Percentiles rank a stretch among this genome's conserved stretches.
Evolutionary conservation across 139 green algal species (phyloP).

Genomic region (Dunaliella sp.): DNA sequence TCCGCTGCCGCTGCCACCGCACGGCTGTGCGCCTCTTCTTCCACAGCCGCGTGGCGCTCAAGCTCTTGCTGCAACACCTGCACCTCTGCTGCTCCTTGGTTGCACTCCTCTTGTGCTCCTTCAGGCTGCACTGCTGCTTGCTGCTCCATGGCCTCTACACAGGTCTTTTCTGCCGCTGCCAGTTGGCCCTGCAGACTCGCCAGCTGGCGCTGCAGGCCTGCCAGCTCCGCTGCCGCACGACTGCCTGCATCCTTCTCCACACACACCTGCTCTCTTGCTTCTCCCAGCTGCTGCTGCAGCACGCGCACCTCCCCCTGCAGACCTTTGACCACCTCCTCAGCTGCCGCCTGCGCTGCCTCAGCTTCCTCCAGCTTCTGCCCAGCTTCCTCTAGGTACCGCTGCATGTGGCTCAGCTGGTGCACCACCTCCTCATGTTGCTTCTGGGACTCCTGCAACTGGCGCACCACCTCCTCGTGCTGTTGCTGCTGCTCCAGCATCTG

Average conservation of each 20-base stretch:
- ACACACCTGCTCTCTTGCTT: conserved; percentile 40
- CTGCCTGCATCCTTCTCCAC: neutral
- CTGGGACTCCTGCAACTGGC: conserved; percentile 3
- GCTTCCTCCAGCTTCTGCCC: conserved; percentile 10
- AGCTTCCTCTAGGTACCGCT: conserved; percentile 9
- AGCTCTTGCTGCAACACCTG: neutral
- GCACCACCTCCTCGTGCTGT: conserved; percentile 3
- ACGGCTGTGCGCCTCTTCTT: neutral
- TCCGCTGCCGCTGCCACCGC: neutral
- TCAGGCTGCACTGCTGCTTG: too few species aligned
- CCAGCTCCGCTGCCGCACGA: neutral
- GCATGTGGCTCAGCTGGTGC: neutral
- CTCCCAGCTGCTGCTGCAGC: conserved; percentile 40
- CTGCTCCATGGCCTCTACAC: too few species aligned
- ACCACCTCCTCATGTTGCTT: neutral
- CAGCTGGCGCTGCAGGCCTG: neutral
- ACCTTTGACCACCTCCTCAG: conserved; percentile 16
- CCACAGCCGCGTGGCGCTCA: too few species aligned
- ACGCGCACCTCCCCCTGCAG: conserved; percentile 16
- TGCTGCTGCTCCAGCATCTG: neutral
- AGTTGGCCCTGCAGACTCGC: neutral
- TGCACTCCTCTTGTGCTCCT: too few species aligned
- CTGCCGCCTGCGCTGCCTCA: conserved; percentile 7
- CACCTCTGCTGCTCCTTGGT: neutral
- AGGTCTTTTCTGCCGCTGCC: neutral